Conservation (phyloP, 2,329 filamentous ascomycete genomes). For the Cladosporium colombiae region DNA sequence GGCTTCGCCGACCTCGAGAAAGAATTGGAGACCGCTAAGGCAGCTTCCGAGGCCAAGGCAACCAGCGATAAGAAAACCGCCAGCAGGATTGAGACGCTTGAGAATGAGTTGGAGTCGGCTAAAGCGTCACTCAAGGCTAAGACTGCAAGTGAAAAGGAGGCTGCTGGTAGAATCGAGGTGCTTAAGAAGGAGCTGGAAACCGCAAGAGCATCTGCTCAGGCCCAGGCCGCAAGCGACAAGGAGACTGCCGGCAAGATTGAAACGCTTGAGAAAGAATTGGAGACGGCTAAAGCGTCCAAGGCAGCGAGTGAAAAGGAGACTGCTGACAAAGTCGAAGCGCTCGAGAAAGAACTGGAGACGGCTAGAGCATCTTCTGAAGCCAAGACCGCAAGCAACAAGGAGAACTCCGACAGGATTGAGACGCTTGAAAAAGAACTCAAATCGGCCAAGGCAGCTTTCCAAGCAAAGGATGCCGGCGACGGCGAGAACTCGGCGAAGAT, state of each 20-base stretch:
- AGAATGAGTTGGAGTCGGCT: conserved; percentile 32
- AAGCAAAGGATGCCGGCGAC: conserved; percentile 21
- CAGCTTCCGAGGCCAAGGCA: conserved; percentile 8
- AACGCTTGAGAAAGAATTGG: conserved; percentile 1
- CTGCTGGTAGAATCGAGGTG: background rate
- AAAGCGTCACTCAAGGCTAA: conserved; percentile 24
- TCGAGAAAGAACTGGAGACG: conserved; percentile 34
- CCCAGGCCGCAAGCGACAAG: conserved; percentile 15
- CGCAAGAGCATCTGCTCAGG: conserved; percentile 24
- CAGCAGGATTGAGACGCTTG: conserved; percentile 27
- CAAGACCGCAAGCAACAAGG: background rate
- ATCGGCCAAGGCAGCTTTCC: conserved; percentile 23
- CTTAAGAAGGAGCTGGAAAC: conserved; percentile 35
- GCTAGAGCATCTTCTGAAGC: background rate
- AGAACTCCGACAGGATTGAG: background rate
- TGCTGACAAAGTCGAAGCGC: background rate
- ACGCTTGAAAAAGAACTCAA: conserved; percentile 34
- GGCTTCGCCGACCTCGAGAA: conserved; percentile 36
- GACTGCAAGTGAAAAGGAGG: conserved; percentile 1
- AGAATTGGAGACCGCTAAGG: conserved; percentile 31
- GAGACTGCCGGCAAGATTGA: background rate
- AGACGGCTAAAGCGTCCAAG: background rate
- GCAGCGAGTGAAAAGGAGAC: background rate
- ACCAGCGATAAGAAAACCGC: conserved; percentile 1
- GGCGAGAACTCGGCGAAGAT: conserved; percentile 6